Evolutionary conservation across 2,329 filamentous ascomycete species (phyloP), one percentile per base, ranked within the genome.

Genomic region (Pseudogymnoascus sp.): DNA sequence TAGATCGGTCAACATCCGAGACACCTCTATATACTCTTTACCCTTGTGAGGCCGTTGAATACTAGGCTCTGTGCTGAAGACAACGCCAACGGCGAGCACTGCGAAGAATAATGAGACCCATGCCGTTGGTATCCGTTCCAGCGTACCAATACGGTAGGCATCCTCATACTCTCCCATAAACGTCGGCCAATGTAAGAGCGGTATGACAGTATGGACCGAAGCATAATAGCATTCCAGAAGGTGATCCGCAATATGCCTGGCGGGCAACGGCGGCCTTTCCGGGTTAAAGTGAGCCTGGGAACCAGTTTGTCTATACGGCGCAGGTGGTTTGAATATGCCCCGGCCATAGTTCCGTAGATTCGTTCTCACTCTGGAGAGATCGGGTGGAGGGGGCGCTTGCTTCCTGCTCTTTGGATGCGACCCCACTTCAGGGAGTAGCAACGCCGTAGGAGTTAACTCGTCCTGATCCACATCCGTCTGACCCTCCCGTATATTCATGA

Each of bases 121-220:
- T 37, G 87, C 85, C 14, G 85, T 81, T 0, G 88, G 79, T 5
- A 85, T 79, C 3, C 83, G 82, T 31, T 83, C 78, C 16, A 89
- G 79, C 47, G 82, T 83, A 3, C 85, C 83, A 45, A 78, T 77
- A 63, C 83, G 83, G 75, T 96, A 96, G 5, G 96, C 79, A 7
- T 85, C 81, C 64, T 96, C 90, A 66, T 93, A 89, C 61, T 89
- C 84, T 59, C 83, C 81, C 69, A 88, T 81, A 70, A 97, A 96
- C 0, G 84, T 89, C 1, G 91, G 90, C 89, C 93, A 96, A 74
- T 97, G 91, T 8, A 97, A 71, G 47, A 96, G 86, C 0, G 95
- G 95, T 68, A 93, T 88, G 74, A 90, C 87, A 34, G 86, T 83
- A 73, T 97, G 93, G 23, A 91, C 80, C 5, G 88, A 88, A 40